Base-by-base conservation (phyloP, 192 early-diverging fungal genomes). In the Dissophora globulifera region DNA sequence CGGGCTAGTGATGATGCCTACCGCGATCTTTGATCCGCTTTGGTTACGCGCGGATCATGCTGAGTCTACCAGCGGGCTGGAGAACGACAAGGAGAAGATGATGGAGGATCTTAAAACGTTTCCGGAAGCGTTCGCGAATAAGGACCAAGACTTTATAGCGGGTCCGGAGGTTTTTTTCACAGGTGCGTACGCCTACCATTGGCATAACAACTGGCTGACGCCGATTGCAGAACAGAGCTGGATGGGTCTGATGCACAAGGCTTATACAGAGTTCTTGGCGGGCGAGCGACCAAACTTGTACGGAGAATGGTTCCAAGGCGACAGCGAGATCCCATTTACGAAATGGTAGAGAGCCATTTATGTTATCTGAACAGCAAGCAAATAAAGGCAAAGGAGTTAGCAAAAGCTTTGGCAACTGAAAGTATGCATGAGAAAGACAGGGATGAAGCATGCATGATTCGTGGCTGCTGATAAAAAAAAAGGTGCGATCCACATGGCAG, bases 141-240 rank as follows among this genome's bases (percentile, higher is more conserved):
- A 0, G 2, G 32, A 20, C 33, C 25, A 25, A 20, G 58, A 48
- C 47, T 76, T 76, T 23, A 31, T 42, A 26, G 65, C 69, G 13
- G 71, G 66, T 4, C 64, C 66, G 22, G 69, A 80, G 41, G 65
- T 64, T 16, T 80, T 80, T 30, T 64, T 75, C 33, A 46, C 58
- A 13, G 79, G 79, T 7, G 70, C 65, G 12, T 80, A 64, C 46
- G 57, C 79, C 2, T 74, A 80, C 40, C 69, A 80, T 35, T 80
- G 79, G 79, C 79, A 80, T 32, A 80, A 80, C 40, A 74, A 60
- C 11, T 80, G 79, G 79, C 1, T 15, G 19, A 59, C 64, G 4
- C 40, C 51, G 1, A 74, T 69, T 32, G 43, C 50, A 13, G 23
- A 49, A 12, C 19, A 58, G 27, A 74, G 69, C 26, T 80, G 79